Evolutionary conservation across 495 filamentous ascomycete species (phyloP), one percentile per base, ranked within the genome.

Genomic region (Penicillium samsonianum): DNA sequence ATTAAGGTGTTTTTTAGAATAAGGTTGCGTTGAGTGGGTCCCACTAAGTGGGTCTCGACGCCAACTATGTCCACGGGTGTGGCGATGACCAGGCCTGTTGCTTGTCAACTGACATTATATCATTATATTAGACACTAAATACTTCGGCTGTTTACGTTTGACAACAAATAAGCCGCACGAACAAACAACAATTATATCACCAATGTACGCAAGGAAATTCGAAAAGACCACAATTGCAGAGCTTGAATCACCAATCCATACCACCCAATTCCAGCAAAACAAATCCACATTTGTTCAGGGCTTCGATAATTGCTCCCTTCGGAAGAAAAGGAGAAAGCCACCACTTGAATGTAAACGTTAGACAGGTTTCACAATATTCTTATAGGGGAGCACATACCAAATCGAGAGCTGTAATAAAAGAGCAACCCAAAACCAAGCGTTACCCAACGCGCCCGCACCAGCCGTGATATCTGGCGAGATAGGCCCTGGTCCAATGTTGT

Each of bases 231-330:
- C 37, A 33, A 38, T 17, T 23, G 19, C 17, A 20, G 0, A 10
- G 11, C 40, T 12, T 22, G 19, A 43, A 40, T 40, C 7, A 40
- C 7, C n/a, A 19, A 16, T 22, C 41, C 30, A 38, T 38, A 7
- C 35, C 35, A n/a, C 26, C 25, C 33, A 22, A 2, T 46, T 19
- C 20, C 54, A 25, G 44, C 7, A 45, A 46, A 44, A 50, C 17
- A 22, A 51, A 8, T n/a, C 16, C 35, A 41, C 19, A 51, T 20
- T 12, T 19, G 17, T 25, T 70, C 64, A 86, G 20, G 87, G 87
- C 76, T 90, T 90, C 40, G 77, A 78, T 41, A 89, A 78, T 66
- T 89, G 86, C 68, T 88, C 87, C 74, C 86, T 88, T 31, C 87
- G 75, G 78, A 89, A 90, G 73, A 87, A 88, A 65, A 81, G 73